These are phyloP conservation scores for Kalmusia sp. DNA, from an alignment of 2,329 filamentous ascomycete genomes.

Conservation along the genomic window DNA sequence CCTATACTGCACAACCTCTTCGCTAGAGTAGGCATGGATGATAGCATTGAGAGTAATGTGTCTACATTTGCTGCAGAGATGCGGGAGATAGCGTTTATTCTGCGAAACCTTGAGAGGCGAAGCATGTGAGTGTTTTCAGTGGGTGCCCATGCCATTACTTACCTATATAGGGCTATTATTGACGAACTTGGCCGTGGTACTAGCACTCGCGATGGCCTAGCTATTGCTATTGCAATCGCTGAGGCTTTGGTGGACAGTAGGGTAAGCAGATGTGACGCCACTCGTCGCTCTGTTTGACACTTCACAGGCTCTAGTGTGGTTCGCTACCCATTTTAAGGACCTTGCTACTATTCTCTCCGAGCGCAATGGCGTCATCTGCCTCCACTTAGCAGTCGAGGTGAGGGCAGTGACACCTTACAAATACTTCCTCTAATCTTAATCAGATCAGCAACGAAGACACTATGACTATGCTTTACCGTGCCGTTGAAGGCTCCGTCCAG, in stretches of 20 bases:
- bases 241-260: constrained; percentile 82
- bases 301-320: constrained; percentile 77
- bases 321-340: constrained; percentile 91
- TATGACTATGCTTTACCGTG: constrained; percentile 88
- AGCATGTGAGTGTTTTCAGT: constrained; percentile 60
- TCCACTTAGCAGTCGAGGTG: constrained; percentile 79
- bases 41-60: constrained; percentile 87
- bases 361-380: constrained; percentile 78
- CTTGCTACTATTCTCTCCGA: constrained; percentile 78
- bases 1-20: constrained; percentile 84
- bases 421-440: constrained; percentile 4
- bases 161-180: constrained; percentile 66
- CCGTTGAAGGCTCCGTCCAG: constrained; percentile 73
- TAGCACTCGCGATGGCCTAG: constrained; percentile 84
- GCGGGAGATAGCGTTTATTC: constrained; percentile 93
- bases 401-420: constrained; percentile 29
- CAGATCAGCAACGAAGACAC: constrained; percentile 59
- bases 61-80: constrained; percentile 96
- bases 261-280: constrained; percentile 16
- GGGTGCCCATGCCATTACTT: constrained; percentile 5
- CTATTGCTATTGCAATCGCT: constrained; percentile 88
- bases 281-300: constrained; percentile 3
- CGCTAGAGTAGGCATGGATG: constrained; percentile 84
- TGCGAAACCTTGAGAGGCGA: constrained; percentile 78
- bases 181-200: constrained; percentile 94